phyloP scores from a whole-genome alignment of 225 moss, liverwort and hornwort species.

The Pleurozium schreberi region DNA sequence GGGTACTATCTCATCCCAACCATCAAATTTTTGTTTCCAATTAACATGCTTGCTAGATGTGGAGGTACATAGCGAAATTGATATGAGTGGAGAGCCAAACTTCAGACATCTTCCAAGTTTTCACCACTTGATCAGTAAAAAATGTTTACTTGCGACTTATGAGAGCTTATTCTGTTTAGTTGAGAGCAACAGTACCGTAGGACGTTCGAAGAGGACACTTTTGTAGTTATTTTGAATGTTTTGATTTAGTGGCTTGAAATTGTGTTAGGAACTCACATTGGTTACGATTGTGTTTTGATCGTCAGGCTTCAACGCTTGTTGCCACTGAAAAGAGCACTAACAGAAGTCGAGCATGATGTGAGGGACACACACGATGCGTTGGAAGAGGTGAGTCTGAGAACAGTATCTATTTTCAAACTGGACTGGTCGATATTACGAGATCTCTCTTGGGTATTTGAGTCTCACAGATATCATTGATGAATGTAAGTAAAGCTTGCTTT shows the following conservation, averaged over 20 bases:
- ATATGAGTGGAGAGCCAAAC: background rate
- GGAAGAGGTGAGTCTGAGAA: constrained; percentile 42
- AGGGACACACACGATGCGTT: constrained; percentile 76
- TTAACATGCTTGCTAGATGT: background rate
- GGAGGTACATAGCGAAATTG: background rate
- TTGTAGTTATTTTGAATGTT: background rate
- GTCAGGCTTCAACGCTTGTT: constrained; percentile 68
- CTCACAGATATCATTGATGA: background rate
- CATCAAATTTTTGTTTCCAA: background rate
- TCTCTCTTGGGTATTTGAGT: background rate
- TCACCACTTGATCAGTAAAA: background rate
- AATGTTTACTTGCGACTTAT: background rate
- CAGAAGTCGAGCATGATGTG: constrained; percentile 91
- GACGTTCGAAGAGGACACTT: background rate
- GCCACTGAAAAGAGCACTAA: constrained; percentile 69
- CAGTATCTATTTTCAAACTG: background rate
- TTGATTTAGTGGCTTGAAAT: background rate
- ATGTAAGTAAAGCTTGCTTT: background rate
- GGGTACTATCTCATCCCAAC: constrained; percentile 25
- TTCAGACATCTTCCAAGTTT: background rate
- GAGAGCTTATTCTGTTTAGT: background rate
- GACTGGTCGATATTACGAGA: background rate
- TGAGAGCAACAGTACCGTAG: background rate
- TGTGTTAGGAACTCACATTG: background rate
- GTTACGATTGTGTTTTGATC: background rate